These are phyloP conservation scores for Alternaria viburni DNA, from an alignment of 2,329 filamentous ascomycete genomes.

Conservation along the genomic window DNA sequence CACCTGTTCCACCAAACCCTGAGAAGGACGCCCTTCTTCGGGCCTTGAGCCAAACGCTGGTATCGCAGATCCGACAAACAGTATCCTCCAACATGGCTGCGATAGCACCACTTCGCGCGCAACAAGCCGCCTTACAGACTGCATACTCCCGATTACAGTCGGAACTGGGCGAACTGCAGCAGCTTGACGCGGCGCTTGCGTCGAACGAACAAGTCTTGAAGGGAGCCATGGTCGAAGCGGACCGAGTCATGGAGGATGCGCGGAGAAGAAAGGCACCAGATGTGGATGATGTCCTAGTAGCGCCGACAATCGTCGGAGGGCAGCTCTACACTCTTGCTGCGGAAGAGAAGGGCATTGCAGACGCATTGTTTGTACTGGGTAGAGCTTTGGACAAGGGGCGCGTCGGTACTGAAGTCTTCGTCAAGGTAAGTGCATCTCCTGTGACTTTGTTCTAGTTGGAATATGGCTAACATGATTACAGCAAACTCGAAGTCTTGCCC, in stretches of 20 bases:
- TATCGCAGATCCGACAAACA: slow-evolving; percentile 71
- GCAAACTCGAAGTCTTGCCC: slow-evolving; percentile 71
- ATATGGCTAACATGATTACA: slow-evolving; percentile 25
- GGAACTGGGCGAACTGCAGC: slow-evolving; percentile 74
- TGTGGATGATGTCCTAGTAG: slow-evolving; percentile 91
- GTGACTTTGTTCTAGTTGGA: not conserved
- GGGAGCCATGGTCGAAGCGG: slow-evolving; percentile 77
- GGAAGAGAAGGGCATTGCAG: slow-evolving; percentile 84
- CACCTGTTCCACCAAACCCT: slow-evolving; percentile 92
- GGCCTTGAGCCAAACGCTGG: slow-evolving; percentile 74
- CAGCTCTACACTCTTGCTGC: slow-evolving; percentile 90
- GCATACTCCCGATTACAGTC: slow-evolving; percentile 73
- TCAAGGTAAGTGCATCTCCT: slow-evolving; percentile 61
- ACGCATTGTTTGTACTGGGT: slow-evolving; percentile 83
- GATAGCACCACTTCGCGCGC: slow-evolving; percentile 76
- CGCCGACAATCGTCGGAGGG: slow-evolving; percentile 88
- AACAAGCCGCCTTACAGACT: slow-evolving; percentile 75
- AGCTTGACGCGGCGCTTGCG: slow-evolving; percentile 72
- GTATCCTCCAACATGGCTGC: slow-evolving; percentile 75
- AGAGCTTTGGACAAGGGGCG: slow-evolving; percentile 75
- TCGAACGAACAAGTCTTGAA: slow-evolving; percentile 81
- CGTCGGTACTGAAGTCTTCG: slow-evolving; percentile 74
- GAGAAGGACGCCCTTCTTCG: slow-evolving; percentile 88
- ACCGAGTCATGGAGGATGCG: slow-evolving; percentile 77
- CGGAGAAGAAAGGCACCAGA: slow-evolving; percentile 71